Evolutionary conservation across 805 yeast genomes (phyloP).

Genomic region (Kluyveromyces nonfermentans): DNA sequence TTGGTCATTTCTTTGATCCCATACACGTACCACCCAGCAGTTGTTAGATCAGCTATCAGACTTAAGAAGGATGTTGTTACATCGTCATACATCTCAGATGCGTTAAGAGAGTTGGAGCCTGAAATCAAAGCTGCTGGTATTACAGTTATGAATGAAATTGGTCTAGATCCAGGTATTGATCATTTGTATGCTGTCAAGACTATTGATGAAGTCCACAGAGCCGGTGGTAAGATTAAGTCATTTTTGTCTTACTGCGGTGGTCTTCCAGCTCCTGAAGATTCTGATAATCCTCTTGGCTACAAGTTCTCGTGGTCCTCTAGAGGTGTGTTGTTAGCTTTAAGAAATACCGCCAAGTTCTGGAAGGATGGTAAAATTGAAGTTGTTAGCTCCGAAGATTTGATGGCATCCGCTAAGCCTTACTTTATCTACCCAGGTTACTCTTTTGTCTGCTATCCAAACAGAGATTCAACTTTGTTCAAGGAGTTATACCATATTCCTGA

Average conservation of each 20-base stretch:
- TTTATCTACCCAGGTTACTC: slow-evolving; percentile 93
- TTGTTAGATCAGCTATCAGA: slow-evolving; percentile 88
- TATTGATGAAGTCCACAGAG: slow-evolving; percentile 88
- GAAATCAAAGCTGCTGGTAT: slow-evolving; percentile 91
- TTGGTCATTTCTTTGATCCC: slow-evolving; percentile 92
- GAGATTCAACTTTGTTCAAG: slow-evolving; percentile 92
- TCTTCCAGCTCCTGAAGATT: slow-evolving; percentile 94
- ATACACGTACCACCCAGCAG: slow-evolving; percentile 86
- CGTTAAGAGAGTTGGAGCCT: slow-evolving; percentile 75
- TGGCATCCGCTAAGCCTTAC: slow-evolving; percentile 93
- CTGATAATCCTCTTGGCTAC: slow-evolving; percentile 97
- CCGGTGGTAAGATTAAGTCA: slow-evolving; percentile 86
- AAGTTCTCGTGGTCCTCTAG: slow-evolving; percentile 99
- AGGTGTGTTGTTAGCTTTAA: slow-evolving; percentile 91
- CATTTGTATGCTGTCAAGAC: slow-evolving; percentile 98
- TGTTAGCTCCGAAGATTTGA: slow-evolving; percentile 80
- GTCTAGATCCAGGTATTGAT: slow-evolving; percentile 97
- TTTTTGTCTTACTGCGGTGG: slow-evolving; percentile 98
- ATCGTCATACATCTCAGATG: slow-evolving; percentile 94
- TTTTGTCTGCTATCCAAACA: slow-evolving; percentile 92
- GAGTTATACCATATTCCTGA: slow-evolving; percentile 92
- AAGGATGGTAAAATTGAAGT: slow-evolving; percentile 74
- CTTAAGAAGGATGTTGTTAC: slow-evolving; percentile 84
- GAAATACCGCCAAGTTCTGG: slow-evolving; percentile 88
- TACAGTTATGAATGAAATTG: slow-evolving; percentile 96